A percentile compares a stretch with the other conserved stretches of the same genome.
Evolutionary conservation across 108 stramenopile species (phyloP).

Genomic region (Discostella stelligeroides): DNA sequence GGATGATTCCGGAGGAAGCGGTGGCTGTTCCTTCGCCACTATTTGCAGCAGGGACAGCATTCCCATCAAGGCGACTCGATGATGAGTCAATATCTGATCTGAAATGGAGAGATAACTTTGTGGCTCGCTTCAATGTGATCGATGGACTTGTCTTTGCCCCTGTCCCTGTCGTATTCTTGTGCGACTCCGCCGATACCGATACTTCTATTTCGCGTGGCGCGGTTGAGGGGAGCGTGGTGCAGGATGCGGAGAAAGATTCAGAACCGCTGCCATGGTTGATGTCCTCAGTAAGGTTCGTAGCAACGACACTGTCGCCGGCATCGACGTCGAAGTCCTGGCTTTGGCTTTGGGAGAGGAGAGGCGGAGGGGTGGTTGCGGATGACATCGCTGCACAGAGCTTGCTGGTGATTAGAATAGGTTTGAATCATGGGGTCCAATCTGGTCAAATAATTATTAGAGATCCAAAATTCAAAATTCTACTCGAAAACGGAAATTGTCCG

Average conservation of each 20-base stretch:
- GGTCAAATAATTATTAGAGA: too few relatives aligned
- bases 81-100: conserved; percentile 1
- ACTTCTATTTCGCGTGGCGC: too few relatives aligned
- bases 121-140: neutral
- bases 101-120: conserved; percentile 4
- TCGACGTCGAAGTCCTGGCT: neutral
- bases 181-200: neutral
- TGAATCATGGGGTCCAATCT: too few relatives aligned
- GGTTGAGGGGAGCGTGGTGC: too few relatives aligned
- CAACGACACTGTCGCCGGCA: neutral
- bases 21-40: neutral
- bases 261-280: neutral
- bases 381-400: neutral
- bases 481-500: too few relatives aligned
- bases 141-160: neutral
- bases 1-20: neutral
- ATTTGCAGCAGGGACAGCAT: neutral
- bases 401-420: too few relatives aligned
- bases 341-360: neutral
- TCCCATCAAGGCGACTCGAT: too few relatives aligned
- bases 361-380: neutral
- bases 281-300: neutral
- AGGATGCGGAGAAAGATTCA: too few relatives aligned
- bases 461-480: too few relatives aligned
- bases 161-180: neutral